Evolutionary conservation across 2,329 filamentous ascomycete species (phyloP), one percentile per base, ranked within the genome.

Genomic region (Trichoderma arundinaceum): DNA sequence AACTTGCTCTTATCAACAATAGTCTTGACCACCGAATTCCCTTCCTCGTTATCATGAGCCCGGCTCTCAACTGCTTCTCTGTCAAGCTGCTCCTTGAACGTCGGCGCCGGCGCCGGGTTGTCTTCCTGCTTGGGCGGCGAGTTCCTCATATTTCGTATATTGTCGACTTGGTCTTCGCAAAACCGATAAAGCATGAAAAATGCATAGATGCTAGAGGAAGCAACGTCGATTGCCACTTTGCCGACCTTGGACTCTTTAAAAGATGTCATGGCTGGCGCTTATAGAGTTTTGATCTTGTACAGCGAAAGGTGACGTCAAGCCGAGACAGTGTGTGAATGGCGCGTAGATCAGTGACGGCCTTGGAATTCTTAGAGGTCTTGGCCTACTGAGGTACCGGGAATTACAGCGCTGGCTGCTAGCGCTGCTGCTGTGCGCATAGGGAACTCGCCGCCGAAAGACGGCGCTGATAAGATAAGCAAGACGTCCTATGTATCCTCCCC

Each of bases 21-120:
- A 22, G 35, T 6, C 28, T 57, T 41, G 1, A 61, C 33, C 2
- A 32, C 33, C 32, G 54, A 54, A 15, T 17, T 15, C 12, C 28
- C 64, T 28, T 15, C 51, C 1, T 60, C 7, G 15, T 52, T 22
- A 7, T 51, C 13, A 35, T n/a, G 35, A 3, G 81, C 81, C 7
- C 56, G 43, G 7, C 56, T 56, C 17, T 52, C 56, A 8, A 43
- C 35, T 2, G 82, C 81, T 13, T 75, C 77, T 51, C 77, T 72
- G 70, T 83, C 82, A 1, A 84, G 78, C 69, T 79, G 76, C 39
- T 78, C 69, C 72, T 84, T 84, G 75, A 78, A 82, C 53, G 71
- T 75, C 59, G 72, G 71, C 66, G 73, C 70, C 9, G 19, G 32
- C 10, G 19, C 2, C 2, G 39, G 43, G 22, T 38, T 13, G 38